Evolutionary conservation across 768 basidiomycete genomes (phyloP), one percentile per base, ranked within the genome.

Genomic region (Pleurotus eryngii): DNA sequence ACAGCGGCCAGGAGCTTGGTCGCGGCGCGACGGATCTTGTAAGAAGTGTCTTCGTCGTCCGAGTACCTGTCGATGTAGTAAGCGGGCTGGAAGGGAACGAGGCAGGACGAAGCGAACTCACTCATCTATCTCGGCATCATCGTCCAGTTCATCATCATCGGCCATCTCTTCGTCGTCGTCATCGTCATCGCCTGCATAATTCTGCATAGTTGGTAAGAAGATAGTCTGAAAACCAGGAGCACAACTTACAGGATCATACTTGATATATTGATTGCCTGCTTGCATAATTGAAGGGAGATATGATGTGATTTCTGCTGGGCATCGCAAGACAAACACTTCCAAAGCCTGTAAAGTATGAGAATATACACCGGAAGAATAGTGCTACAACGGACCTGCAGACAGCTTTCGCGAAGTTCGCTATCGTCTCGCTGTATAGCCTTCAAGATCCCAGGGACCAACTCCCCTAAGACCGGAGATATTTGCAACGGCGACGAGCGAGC

Each of bases 31-130:
- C 97, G 89, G 57, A 97, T 92, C 72, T 98, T 98, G 82, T 97
- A 98, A 0, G 96, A 98, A 9, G 90, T 92, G 67, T 99, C 97
- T 70, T 98, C 97, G 57, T 99, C 97, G 64, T 99, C 97, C 5
- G 93, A 94, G 70, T 97, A 98, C 61, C 92, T 95, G 61, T 55
- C 64, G 9, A 3, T 35, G 8, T 8, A 35, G 7, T 35, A 9
- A 35, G 30, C 8, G 11, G 3, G 30, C 7, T 35, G 8, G 11
- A 35, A 11, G 30, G 30, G 5, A 35, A 35, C 30, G 3, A 35
- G 30, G 8, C 30, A 35, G 8, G 3, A 35, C 7, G 30, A 3
- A 35, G 30, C 2, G 11, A 11, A 73, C 87, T 65, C 64, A 90
- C 88, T 90, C 88, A 61, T 89, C 87, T 18, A 89, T 81, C 18